Evolutionary conservation across 2,329 filamentous ascomycete species (phyloP).

Genomic region (Pseudogymnoascus destructans): DNA sequence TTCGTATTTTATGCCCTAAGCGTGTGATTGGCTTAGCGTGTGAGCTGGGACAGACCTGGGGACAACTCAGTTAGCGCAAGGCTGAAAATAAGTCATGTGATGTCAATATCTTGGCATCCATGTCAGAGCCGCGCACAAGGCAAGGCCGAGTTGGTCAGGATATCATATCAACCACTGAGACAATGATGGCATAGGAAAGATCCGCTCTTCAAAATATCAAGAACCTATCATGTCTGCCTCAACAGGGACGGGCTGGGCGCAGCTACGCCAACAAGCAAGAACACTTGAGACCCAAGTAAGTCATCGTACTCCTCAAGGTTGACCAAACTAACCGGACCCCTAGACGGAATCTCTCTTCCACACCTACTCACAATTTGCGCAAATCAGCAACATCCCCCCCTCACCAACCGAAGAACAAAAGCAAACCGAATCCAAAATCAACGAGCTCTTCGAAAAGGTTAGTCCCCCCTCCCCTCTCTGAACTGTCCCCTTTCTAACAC

Average conservation of each 20-base stretch:
- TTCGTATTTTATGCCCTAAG: slow-evolving; percentile 9
- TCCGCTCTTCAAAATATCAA: neutral
- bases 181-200: slow-evolving; percentile 3
- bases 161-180: neutral
- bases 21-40: neutral
- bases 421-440: slow-evolving; percentile 64
- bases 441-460: slow-evolving; percentile 76
- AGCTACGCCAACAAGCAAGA: slow-evolving; percentile 84
- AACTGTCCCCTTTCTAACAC: slow-evolving; percentile 9
- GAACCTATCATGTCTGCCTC: slow-evolving; percentile 20
- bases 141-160: neutral
- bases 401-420: slow-evolving; percentile 79
- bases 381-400: slow-evolving; percentile 61
- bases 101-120: neutral
- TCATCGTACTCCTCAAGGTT: neutral
- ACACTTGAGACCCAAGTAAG: slow-evolving; percentile 78
- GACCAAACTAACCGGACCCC: slow-evolving; percentile 5
- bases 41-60: neutral
- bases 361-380: slow-evolving; percentile 82
- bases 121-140: neutral
- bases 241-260: slow-evolving; percentile 58
- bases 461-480: slow-evolving; percentile 9
- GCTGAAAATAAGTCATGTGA: neutral
- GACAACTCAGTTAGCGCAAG: slow-evolving; percentile 4
- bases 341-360: slow-evolving; percentile 78